A percentile compares a stretch with the other conserved stretches of the same genome.
Evolutionary conservation across 257 asterid species (phyloP).

Genomic region (Mitragyna speciosa): DNA sequence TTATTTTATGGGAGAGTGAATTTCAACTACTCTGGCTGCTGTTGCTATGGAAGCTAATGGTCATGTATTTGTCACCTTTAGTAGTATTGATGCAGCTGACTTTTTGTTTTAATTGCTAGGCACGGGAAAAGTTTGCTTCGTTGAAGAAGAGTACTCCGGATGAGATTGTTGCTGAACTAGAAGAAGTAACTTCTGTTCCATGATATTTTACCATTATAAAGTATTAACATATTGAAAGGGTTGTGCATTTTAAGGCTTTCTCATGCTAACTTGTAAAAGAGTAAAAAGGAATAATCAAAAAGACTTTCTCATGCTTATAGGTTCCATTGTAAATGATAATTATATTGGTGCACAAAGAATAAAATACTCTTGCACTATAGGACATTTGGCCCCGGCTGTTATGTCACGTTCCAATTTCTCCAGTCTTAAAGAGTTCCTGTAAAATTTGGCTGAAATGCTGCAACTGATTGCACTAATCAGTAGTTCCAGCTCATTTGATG

Average conservation of each 20-base stretch:
- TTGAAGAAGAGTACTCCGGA: slow-evolving; percentile 82
- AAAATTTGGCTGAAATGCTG: too few species aligned
- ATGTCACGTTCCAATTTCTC: too few species aligned
- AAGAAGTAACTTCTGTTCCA: slow-evolving; percentile 58
- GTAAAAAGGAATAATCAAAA: too few species aligned
- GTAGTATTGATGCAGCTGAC: neutral
- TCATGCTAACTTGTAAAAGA: too few species aligned
- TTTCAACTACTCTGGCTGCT: neutral
- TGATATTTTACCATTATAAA: slow-evolving; percentile 1
- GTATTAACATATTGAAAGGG: neutral
- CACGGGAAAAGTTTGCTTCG: slow-evolving; percentile 81
- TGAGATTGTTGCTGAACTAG: slow-evolving; percentile 85
- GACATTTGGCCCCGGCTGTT: neutral
- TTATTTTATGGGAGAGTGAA: neutral
- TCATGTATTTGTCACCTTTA: neutral
- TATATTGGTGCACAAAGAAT: neutral
- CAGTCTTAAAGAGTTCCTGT: too few species aligned
- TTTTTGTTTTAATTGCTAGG: slow-evolving; percentile 43
- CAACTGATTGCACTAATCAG: too few species aligned
- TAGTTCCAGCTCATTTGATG: too few species aligned
- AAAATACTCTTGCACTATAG: neutral
- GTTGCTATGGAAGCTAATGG: neutral
- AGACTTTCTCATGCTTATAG: neutral
- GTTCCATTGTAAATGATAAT: neutral
- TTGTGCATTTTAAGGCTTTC: neutral